Percentiles rank a stretch among this genome's conserved stretches.
Conservation (phyloP, 2,329 filamentous ascomycete species). For the Pezicula carpinea region DNA sequence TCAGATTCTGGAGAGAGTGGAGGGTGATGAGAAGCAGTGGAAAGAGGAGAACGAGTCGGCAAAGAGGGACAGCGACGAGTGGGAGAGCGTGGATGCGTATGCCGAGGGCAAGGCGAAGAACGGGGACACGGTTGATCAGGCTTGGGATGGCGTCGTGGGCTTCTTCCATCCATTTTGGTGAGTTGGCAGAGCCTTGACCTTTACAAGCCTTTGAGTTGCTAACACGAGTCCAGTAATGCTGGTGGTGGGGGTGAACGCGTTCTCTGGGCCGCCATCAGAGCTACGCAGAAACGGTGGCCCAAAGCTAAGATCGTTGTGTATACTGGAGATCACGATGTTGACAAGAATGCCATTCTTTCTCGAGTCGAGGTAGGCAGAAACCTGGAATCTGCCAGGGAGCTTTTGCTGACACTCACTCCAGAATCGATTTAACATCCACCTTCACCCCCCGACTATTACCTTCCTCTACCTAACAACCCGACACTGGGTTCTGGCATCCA, state of each 20-base stretch:
- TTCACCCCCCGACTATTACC: slow-evolving; percentile 75
- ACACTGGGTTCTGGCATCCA: slow-evolving; percentile 78
- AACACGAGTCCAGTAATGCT: slow-evolving; percentile 63
- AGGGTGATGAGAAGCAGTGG: slow-evolving; percentile 30
- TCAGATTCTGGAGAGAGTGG: slow-evolving; percentile 48
- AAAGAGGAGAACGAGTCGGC: slow-evolving; percentile 18
- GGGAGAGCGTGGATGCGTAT: slow-evolving; percentile 64
- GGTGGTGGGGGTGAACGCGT: slow-evolving; percentile 94
- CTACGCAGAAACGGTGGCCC: slow-evolving; percentile 85
- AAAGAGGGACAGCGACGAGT: slow-evolving; percentile 52
- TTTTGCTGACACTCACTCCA: slow-evolving; percentile 29
- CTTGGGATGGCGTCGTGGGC: slow-evolving; percentile 82
- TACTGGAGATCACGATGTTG: slow-evolving; percentile 87
- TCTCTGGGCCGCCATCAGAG: slow-evolving; percentile 89
- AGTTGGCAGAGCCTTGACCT: slow-evolving; percentile 18
- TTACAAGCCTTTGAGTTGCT: slow-evolving; percentile 1
- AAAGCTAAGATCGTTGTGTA: slow-evolving; percentile 88
- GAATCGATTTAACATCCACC: slow-evolving; percentile 86
- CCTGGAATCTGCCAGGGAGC: not conserved
- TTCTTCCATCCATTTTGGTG: slow-evolving; percentile 99
- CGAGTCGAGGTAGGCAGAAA: slow-evolving; percentile 59
- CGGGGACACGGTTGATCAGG: slow-evolving; percentile 41
- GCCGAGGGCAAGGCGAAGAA: slow-evolving; percentile 39
- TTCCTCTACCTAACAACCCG: slow-evolving; percentile 91
- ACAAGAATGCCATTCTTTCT: slow-evolving; percentile 72